Conservation (phyloP, 345 rosid genomes). For the Arabis hirsuta region DNA sequence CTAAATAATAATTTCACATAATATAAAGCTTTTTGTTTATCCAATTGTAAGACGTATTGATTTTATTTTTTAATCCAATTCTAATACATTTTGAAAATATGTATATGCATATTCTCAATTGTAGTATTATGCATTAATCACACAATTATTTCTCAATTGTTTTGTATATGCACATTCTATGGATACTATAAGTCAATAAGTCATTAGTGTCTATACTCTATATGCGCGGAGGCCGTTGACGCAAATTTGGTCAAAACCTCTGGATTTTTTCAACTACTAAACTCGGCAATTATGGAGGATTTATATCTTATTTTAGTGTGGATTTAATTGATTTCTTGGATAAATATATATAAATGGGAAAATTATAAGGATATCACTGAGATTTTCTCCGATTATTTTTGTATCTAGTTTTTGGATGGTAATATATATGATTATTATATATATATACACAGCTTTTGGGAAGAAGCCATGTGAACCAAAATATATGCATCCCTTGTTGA, state of each 20-base stretch:
- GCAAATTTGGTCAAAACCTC: conserved; percentile 33
- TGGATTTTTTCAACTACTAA: conserved; percentile 43
- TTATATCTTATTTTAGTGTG: not conserved
- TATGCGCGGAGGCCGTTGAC: conserved; percentile 37
- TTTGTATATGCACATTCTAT: conserved; percentile 27
- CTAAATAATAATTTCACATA: no score
- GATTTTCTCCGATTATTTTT: conserved; percentile 29
- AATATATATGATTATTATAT: no score
- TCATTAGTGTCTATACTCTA: conserved; percentile 33
- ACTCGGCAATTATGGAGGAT: conserved; percentile 36
- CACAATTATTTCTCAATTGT: conserved; percentile 12
- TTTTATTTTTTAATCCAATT: no score
- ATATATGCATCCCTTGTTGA: conserved; percentile 20
- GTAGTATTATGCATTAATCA: no score
- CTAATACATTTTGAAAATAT: no score
- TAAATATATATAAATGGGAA: conserved; percentile 15
- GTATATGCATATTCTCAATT: no score
- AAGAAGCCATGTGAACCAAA: conserved; percentile 41
- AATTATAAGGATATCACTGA: conserved; percentile 24
- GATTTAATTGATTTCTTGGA: conserved; percentile 9
- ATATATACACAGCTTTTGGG: conserved; percentile 15
- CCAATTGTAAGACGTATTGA: no score
- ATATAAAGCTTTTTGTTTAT: no score
- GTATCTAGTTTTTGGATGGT: not conserved
- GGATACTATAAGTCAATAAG: conserved; percentile 20